Base-by-base conservation (phyloP, 2,329 filamentous ascomycete species). In the Amesomyces nigricolor region DNA sequence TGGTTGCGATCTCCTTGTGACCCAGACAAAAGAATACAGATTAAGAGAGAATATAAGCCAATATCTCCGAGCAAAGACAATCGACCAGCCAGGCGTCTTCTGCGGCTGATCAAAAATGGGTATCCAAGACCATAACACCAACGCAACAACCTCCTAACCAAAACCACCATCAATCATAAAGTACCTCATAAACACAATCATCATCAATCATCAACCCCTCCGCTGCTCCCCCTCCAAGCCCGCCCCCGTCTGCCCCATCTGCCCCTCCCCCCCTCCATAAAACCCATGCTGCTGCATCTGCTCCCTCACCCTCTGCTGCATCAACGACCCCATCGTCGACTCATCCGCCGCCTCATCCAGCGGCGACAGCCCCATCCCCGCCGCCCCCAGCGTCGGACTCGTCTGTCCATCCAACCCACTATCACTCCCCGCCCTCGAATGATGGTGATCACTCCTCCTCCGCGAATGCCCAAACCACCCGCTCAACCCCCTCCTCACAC, bases 221-320 rank as follows among this genome's bases (percentile, higher is more conserved):
- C 22, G 4, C 4, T 26, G 22, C n/a, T 37, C 35, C n/a, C n/a
- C 10, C 13, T 59, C 56, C 42, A 65, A 16, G 30, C 66, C 69
- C 0, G 62, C 66, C 1, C 69, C 66, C 13, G 73, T 78, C 63
- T 78, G 72, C 0, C 77, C 76, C 4, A 67, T 70, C 8, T 70
- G 69, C 1, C 67, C 64, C 47, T 73, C 64, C 3, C 63, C 54
- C 1, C 75, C 71, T 0, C 77, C 77, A 53, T 78, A 75, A 38
- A 76, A 72, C 3, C 77, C 77, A 51, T 79, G 76, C 49, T 77
- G 68, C 39, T 51, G 40, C 19, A 58, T 51, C 54, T 35, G 32
- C 32, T 35, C 32, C 32, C 9, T 2, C 32, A 35, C 9, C 32
- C 11, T 4, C 32, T 35, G 32, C 32, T 35, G 32, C 32, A 35